These are phyloP conservation scores for Pseudocercospora cruenta DNA, from an alignment of 2,329 filamentous ascomycete species.

Conservation along the genomic window DNA sequence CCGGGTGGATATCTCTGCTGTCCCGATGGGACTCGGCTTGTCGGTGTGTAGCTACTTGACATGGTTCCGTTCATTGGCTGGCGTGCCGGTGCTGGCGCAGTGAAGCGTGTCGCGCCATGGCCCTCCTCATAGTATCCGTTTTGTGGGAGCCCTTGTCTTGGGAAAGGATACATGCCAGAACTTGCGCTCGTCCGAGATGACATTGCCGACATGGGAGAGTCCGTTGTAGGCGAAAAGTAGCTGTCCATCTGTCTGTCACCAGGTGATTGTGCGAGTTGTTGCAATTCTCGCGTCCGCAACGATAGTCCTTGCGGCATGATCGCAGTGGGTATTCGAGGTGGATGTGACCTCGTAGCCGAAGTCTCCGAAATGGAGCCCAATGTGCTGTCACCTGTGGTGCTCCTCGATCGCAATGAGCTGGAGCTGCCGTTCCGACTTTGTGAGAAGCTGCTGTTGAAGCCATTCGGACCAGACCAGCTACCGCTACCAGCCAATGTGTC, in stretches of 20 bases:
- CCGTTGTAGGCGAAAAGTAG: slow-evolving; percentile 87
- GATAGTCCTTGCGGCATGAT: slow-evolving; percentile 60
- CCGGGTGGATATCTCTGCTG: slow-evolving; percentile 68
- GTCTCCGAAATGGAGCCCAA: slow-evolving; percentile 10
- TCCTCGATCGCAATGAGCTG: slow-evolving; percentile 30
- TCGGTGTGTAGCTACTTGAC: slow-evolving; percentile 64
- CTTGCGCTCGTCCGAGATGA: slow-evolving; percentile 69
- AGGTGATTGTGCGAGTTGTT: slow-evolving; percentile 59
- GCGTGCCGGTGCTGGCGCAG: slow-evolving; percentile 82
- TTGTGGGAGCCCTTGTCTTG: slow-evolving; percentile 69
- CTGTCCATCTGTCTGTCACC: slow-evolving; percentile 68
- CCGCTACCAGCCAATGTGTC: slow-evolving; percentile 47
- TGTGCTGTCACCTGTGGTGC: slow-evolving; percentile 29
- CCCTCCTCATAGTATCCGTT: slow-evolving; percentile 70
- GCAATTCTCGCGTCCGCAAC: slow-evolving; percentile 66
- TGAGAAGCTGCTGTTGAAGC: slow-evolving; percentile 20
- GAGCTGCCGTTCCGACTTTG: slow-evolving; percentile 30
- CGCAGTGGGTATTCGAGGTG: slow-evolving; percentile 72
- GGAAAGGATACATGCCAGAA: slow-evolving; percentile 76
- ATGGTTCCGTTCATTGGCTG: slow-evolving; percentile 62
- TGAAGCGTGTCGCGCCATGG: slow-evolving; percentile 70
- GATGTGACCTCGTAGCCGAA: slow-evolving; percentile 57
- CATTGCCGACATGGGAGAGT: slow-evolving; percentile 72
- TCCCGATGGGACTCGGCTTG: slow-evolving; percentile 58
- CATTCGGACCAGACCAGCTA: slow-evolving; percentile 26